A percentile compares a stretch with the other conserved stretches of the same genome.
Evolutionary conservation across 1,284 basidiomycete genomes (phyloP).

Genomic region (Tremellales sp.): DNA sequence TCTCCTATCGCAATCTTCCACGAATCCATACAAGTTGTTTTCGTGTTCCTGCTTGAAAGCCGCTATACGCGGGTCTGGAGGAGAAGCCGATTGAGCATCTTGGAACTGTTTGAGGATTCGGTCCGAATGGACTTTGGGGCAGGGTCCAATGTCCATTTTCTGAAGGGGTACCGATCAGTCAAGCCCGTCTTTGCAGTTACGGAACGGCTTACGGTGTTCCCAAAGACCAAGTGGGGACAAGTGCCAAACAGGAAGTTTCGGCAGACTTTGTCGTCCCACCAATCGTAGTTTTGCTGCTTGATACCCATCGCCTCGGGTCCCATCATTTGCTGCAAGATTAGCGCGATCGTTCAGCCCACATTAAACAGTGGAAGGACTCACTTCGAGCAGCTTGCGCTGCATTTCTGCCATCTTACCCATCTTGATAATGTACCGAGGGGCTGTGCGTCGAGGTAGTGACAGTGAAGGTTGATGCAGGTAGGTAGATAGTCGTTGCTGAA

Average conservation of each 20-base stretch:
- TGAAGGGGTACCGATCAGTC: constrained; percentile 42
- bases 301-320: constrained; percentile 98
- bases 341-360: not conserved
- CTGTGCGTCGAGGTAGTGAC: not conserved
- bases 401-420: constrained; percentile 51
- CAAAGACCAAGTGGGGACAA: constrained; percentile 95
- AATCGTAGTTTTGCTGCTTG: constrained; percentile 83
- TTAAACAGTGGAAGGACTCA: constrained; percentile 15
- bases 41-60: constrained; percentile 92
- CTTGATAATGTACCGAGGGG: constrained; percentile 7
- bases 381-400: constrained; percentile 51
- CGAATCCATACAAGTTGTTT: constrained; percentile 88
- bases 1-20: constrained; percentile 96
- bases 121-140: constrained; percentile 94
- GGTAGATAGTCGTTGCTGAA: no score
- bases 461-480: not conserved
- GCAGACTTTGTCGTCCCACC: constrained; percentile 99
- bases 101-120: constrained; percentile 88
- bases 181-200: no score
- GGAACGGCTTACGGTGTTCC: constrained; percentile 77
- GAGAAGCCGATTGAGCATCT: constrained; percentile 68
- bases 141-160: constrained; percentile 99
- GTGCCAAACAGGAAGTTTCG: constrained; percentile 96
- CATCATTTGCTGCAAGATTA: constrained; percentile 85
- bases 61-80: constrained; percentile 71